A percentile compares a stretch with the other conserved stretches of the same genome.
These are phyloP conservation scores for Yarrowia osloensis DNA, from an alignment of 805 yeast genomes.

Conservation along the genomic window DNA sequence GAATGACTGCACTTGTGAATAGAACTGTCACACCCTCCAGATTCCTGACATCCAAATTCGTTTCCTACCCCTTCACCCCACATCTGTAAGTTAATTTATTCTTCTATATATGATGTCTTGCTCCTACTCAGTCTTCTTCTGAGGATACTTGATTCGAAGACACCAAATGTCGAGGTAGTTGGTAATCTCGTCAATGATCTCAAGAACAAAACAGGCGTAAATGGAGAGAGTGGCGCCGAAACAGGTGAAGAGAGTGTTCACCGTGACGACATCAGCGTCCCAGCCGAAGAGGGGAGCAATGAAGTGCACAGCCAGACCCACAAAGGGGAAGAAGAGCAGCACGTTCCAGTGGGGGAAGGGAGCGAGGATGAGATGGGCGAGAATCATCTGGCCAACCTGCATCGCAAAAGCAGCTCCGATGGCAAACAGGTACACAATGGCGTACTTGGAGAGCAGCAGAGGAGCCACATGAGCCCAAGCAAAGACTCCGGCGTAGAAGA, in stretches of 20 bases:
- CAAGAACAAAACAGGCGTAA: conserved; percentile 72
- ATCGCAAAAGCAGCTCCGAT: conserved; percentile 79
- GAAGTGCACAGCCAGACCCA: conserved; percentile 40
- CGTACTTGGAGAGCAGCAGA: conserved; percentile 41
- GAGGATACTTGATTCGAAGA: conserved; percentile 58
- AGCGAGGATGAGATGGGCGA: conserved; percentile 81
- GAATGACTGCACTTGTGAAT: no score
- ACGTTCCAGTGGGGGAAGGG: conserved; percentile 68
- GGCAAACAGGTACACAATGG: conserved; percentile 62
- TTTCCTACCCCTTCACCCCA: no score
- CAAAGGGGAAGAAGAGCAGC: conserved; percentile 59
- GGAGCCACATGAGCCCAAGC: conserved; percentile 54
- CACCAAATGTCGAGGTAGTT: conserved; percentile 80
- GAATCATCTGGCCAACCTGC: conserved; percentile 86
- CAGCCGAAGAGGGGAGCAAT: conserved; percentile 33
- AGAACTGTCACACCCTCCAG: no score
- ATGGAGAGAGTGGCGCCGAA: conserved; percentile 71
- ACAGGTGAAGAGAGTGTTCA: conserved; percentile 64
- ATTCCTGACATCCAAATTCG: no score
- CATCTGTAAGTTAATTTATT: no score
- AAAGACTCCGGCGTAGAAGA: conserved; percentile 55
- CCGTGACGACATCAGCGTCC: conserved; percentile 48
- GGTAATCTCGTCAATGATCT: conserved; percentile 78
- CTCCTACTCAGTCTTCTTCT: not conserved
- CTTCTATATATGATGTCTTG: not conserved